phyloP scores from a whole-genome alignment of 2,329 filamentous ascomycete species.

The Fusarium cicatricum region DNA sequence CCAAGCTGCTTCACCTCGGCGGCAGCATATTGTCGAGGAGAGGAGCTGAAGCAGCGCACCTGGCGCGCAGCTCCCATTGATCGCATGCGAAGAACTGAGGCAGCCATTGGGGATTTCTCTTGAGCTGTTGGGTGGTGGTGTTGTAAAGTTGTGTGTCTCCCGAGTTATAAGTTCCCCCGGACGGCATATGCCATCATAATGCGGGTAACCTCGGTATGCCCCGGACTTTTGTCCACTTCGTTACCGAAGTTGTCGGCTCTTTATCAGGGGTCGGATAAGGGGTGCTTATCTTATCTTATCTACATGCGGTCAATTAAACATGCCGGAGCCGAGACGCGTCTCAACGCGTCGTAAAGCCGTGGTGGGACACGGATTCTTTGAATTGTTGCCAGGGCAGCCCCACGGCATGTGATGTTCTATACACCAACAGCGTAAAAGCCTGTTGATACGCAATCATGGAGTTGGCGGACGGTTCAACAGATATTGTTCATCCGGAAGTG shows the following conservation, averaged over 20 bases:
- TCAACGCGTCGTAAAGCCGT: slow-evolving; percentile 23
- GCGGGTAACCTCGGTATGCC: slow-evolving; percentile 56
- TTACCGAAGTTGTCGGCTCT: slow-evolving; percentile 21
- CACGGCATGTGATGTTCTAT: slow-evolving; percentile 29
- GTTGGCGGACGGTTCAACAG: slow-evolving; percentile 57
- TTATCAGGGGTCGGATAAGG: slow-evolving; percentile 29
- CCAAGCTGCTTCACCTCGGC: slow-evolving; percentile 83
- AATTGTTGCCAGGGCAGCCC: slow-evolving; percentile 29
- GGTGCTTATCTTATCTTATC: slow-evolving; percentile 23
- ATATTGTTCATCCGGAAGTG: slow-evolving; percentile 88
- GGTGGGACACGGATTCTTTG: slow-evolving; percentile 26
- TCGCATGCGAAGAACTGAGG: slow-evolving; percentile 50
- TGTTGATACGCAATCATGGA: slow-evolving; percentile 57
- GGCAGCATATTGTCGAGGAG: slow-evolving; percentile 65
- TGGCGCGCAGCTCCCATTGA: slow-evolving; percentile 49
- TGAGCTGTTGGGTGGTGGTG: slow-evolving; percentile 4
- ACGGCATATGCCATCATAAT: slow-evolving; percentile 30
- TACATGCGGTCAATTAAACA: slow-evolving; percentile 30
- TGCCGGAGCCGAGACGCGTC: slow-evolving; percentile 30
- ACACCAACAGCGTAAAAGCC: slow-evolving; percentile 16
- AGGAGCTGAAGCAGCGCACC: slow-evolving; percentile 73
- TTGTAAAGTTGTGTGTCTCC: slow-evolving; percentile 8
- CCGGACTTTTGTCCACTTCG: slow-evolving; percentile 10
- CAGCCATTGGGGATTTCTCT: slow-evolving; percentile 47
- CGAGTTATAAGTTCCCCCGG: slow-evolving; percentile 22